Conservation (phyloP, 768 basidiomycete genomes). For the Butyriboletus loyo region DNA sequence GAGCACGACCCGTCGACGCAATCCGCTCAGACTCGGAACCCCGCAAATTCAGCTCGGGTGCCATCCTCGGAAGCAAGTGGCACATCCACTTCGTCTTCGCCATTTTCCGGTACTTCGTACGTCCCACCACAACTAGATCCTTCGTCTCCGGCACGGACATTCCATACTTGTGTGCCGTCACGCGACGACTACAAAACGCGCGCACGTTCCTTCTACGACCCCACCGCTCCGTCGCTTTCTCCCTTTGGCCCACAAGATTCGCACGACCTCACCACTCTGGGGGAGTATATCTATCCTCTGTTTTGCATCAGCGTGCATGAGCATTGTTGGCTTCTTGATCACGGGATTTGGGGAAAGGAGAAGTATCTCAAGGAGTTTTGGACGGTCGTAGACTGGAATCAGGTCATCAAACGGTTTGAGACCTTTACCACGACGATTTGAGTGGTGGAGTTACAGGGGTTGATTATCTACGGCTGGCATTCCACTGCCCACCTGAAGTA, state of each 20-base stretch:
- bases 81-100: conserved; percentile 36
- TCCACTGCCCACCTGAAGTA: conserved; percentile 25
- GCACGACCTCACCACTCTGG: conserved; percentile 34
- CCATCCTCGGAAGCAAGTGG: conserved; percentile 27
- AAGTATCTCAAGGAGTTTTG: conserved; percentile 82
- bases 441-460: conserved; percentile 3
- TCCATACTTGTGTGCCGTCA: conserved; percentile 23
- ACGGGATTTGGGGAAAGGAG: conserved; percentile 90
- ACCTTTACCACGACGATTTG: conserved; percentile 18
- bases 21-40: not conserved
- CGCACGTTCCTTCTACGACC: conserved; percentile 29
- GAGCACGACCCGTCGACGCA: conserved; percentile 9
- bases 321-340: conserved; percentile 86
- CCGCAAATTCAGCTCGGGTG: conserved; percentile 14
- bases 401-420: conserved; percentile 40
- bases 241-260: conserved; percentile 14
- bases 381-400: conserved; percentile 76
- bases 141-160: conserved; percentile 28
- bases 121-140: conserved; percentile 29
- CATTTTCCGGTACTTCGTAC: conserved; percentile 41
- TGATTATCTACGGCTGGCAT: conserved; percentile 7
- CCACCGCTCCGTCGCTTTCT: conserved; percentile 4
- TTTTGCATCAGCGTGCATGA: conserved; percentile 80
- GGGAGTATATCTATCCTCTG: conserved; percentile 64
- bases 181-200: conserved; percentile 4